A percentile compares a stretch with the other conserved stretches of the same genome.
Conservation (phyloP, 2,329 filamentous ascomycete genomes). For the Alternaria sp. region DNA sequence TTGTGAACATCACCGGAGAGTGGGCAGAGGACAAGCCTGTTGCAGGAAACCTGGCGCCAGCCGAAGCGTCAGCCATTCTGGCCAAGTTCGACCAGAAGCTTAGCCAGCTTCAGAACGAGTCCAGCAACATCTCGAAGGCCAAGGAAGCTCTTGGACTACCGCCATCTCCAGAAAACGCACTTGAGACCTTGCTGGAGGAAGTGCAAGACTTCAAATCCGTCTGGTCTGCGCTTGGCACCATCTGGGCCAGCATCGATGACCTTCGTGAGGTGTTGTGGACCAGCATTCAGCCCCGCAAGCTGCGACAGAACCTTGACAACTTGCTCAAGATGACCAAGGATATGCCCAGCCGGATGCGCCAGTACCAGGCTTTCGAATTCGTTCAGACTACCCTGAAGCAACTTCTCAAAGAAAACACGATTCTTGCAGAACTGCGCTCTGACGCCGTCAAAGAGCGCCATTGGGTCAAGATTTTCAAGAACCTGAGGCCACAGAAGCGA, state of each 20-base stretch:
- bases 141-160: slow-evolving; percentile 96
- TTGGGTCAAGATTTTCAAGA: slow-evolving; percentile 98
- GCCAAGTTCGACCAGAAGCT: slow-evolving; percentile 83
- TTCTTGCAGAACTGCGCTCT: slow-evolving; percentile 90
- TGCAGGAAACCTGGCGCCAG: slow-evolving; percentile 89
- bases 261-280: slow-evolving; percentile 93
- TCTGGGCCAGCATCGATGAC: slow-evolving; percentile 96
- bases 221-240: slow-evolving; percentile 92
- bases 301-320: slow-evolving; percentile 85
- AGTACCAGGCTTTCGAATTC: slow-evolving; percentile 99
- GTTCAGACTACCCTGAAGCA: slow-evolving; percentile 90
- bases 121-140: slow-evolving; percentile 91
- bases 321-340: slow-evolving; percentile 98
- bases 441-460: slow-evolving; percentile 96
- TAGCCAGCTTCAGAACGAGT: slow-evolving; percentile 82
- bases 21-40: slow-evolving; percentile 99
- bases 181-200: slow-evolving; percentile 88
- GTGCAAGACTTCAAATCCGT: slow-evolving; percentile 99
- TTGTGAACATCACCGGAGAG: slow-evolving; percentile 79
- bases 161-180: slow-evolving; percentile 76
- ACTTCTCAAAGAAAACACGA: slow-evolving; percentile 86
- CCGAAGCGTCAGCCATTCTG: slow-evolving; percentile 83
- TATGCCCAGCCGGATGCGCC: slow-evolving; percentile 98
- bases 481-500: slow-evolving; percentile 87
- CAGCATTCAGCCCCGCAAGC: slow-evolving; percentile 91